Evolutionary conservation across 2,329 filamentous ascomycete species (phyloP).

Genomic region (Phialocephala subalpina): DNA sequence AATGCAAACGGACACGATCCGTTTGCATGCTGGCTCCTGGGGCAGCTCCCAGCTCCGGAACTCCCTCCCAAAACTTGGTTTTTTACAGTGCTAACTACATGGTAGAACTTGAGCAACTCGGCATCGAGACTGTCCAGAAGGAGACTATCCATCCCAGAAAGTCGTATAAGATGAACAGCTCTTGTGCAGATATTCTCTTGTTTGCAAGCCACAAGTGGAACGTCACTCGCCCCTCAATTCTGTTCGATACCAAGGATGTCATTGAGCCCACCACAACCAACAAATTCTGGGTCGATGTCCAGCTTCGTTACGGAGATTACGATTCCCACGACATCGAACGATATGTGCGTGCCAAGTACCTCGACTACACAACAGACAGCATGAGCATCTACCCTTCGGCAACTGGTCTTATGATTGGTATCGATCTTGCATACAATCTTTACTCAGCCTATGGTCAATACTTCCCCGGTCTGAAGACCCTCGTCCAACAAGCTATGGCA

Average conservation of each 20-base stretch:
- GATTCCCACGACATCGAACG: conserved; percentile 99
- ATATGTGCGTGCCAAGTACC: conserved; percentile 96
- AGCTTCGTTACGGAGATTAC: conserved; percentile 96
- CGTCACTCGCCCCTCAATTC: conserved; percentile 88
- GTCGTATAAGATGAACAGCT: conserved; percentile 99
- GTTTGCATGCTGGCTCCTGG: no score
- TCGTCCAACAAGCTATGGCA: conserved; percentile 97
- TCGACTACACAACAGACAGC: conserved; percentile 98
- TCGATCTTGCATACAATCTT: conserved; percentile 96
- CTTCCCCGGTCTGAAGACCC: conserved; percentile 95
- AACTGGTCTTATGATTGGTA: conserved; percentile 96
- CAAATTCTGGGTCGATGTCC: conserved; percentile 99
- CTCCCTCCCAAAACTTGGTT: no score
- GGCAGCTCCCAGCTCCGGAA: no score
- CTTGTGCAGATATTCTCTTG: conserved; percentile 94
- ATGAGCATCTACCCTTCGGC: conserved; percentile 98
- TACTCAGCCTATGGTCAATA: conserved; percentile 99
- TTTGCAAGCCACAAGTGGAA: conserved; percentile 99
- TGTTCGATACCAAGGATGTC: conserved; percentile 96
- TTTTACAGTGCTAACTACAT: no score
- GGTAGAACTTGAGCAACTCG: conserved; percentile 91
- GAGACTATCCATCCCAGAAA: conserved; percentile 99
- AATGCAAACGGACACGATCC: no score
- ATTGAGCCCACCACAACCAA: conserved; percentile 95
- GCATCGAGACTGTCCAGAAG: conserved; percentile 97